Conservation (phyloP, 257 asterid species). For the Solanum verrucosum region DNA sequence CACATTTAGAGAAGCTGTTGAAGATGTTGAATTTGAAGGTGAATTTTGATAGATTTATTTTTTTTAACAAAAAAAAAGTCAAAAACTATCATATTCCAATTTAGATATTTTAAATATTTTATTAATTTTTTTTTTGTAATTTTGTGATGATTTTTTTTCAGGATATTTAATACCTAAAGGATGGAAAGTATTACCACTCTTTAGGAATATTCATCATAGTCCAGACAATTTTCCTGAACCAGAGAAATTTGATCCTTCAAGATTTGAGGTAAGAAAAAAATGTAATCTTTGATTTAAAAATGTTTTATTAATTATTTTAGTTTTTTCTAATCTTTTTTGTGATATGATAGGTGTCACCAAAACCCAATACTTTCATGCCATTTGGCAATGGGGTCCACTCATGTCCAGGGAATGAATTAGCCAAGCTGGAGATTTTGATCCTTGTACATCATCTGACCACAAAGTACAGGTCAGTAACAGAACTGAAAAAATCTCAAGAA, state of each 20-base stretch:
- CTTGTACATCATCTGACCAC: slow-evolving; percentile 87
- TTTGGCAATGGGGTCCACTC: slow-evolving; percentile 92
- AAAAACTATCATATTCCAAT: background rate
- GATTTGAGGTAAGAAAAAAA: slow-evolving; percentile 69
- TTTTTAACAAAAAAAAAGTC: background rate
- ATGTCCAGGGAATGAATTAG: slow-evolving; percentile 90
- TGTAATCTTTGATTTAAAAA: background rate
- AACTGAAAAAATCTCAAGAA: background rate
- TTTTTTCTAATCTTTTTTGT: background rate
- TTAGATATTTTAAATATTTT: background rate
- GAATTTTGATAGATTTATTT: background rate
- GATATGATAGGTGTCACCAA: slow-evolving; percentile 54
- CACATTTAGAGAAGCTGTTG: slow-evolving; percentile 40
- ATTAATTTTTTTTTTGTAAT: background rate
- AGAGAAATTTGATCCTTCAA: slow-evolving; percentile 92
- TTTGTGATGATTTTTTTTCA: slow-evolving; percentile 2
- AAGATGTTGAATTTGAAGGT: slow-evolving; percentile 41
- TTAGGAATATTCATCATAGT: slow-evolving; percentile 83
- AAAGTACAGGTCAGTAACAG: slow-evolving; percentile 55
- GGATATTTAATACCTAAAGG: slow-evolving; percentile 88
- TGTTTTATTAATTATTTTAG: too few relatives aligned
- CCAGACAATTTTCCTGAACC: slow-evolving; percentile 86
- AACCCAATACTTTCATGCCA: slow-evolving; percentile 90
- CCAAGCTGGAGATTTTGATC: slow-evolving; percentile 80
- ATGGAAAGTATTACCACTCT: slow-evolving; percentile 94